A percentile compares a stretch with the other conserved stretches of the same genome.
Conservation (phyloP, 225 moss, liverwort and hornwort genomes). For the Marchantia paleacea region DNA sequence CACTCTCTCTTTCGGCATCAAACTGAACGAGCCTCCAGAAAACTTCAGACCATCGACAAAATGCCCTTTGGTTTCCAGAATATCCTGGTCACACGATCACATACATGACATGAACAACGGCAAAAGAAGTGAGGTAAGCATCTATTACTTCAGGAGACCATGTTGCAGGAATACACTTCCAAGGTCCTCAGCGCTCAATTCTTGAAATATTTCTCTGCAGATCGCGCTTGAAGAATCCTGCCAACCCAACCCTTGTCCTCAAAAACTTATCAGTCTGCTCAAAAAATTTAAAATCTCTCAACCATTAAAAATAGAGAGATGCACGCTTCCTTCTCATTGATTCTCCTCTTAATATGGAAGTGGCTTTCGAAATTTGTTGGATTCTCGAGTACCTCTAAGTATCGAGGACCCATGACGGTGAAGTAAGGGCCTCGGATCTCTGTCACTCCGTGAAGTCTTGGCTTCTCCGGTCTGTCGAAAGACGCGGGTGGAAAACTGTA, state of each 20-base stretch:
- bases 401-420: slow-evolving; percentile 52
- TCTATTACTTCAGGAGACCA: neutral
- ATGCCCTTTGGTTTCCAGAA: slow-evolving; percentile 51
- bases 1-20: slow-evolving; percentile 56
- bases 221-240: neutral
- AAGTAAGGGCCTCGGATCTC: slow-evolving; percentile 71
- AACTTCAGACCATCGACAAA: slow-evolving; percentile 64
- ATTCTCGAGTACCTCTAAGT: slow-evolving; percentile 46
- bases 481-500: slow-evolving; percentile 30
- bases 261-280: neutral
- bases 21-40: slow-evolving; percentile 51
- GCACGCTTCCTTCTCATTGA: neutral
- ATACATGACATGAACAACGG: neutral
- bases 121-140: neutral
- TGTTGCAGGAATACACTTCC: neutral
- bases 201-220: neutral
- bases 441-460: slow-evolving; percentile 52
- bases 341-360: neutral
- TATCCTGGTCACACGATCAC: slow-evolving; percentile 40
- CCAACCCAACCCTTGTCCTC: neutral
- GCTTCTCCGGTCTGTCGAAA: slow-evolving; percentile 37
- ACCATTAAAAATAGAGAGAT: neutral
- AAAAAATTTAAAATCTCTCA: neutral
- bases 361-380: neutral
- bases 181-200: neutral